Evolutionary conservation across 2,329 filamentous ascomycete genomes (phyloP), one percentile per base, ranked within the genome.

Genomic region (Beauveria asiatica): DNA sequence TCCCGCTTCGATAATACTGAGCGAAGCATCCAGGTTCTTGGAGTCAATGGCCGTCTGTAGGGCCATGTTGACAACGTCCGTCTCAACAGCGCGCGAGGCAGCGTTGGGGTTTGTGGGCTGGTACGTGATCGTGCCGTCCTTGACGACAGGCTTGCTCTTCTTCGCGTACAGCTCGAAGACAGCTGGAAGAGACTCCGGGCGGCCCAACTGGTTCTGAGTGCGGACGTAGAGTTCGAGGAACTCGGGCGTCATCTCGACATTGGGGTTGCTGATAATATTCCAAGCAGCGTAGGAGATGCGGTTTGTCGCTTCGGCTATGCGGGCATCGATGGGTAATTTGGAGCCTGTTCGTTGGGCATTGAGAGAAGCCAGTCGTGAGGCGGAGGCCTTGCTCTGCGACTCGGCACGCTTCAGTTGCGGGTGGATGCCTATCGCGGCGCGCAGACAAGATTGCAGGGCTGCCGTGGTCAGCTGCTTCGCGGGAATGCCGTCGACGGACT

Each of bases 121-220:
- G 68, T 86, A 90, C 63, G 75, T 75, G 57, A 90, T 76, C 9
- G 81, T 81, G 17, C 80, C 81, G 19, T 82, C 80, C 55, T 79
- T 79, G 67, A 84, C 77, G 55, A 80, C 75, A 2, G 92, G 89
- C 63, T 85, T 78, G 10, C 90, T 88, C 73, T 97, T 99, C 66
- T 84, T 83, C 53, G 90, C 90, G 71, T 93, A 97, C 57, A 97
- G 80, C 60, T 86, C 78, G 69, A 99, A 88, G 46, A 92, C 84
- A 62, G 87, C 83, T 7, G 93, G 91, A 63, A 97, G 83, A 49
- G 89, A 86, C 64, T 90, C 84, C 3, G 91, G 86, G 60, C 82
- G 85, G 63, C 85, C 83, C 48, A 97, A 82, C 11, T 86, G 80
- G 30, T 86, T 80, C 71, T 96, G 91, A 49, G 90, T 84, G 42